These are phyloP conservation scores for Cyberlindnera euphorbiiphila DNA, from an alignment of 805 yeast species.

Conservation along the genomic window DNA sequence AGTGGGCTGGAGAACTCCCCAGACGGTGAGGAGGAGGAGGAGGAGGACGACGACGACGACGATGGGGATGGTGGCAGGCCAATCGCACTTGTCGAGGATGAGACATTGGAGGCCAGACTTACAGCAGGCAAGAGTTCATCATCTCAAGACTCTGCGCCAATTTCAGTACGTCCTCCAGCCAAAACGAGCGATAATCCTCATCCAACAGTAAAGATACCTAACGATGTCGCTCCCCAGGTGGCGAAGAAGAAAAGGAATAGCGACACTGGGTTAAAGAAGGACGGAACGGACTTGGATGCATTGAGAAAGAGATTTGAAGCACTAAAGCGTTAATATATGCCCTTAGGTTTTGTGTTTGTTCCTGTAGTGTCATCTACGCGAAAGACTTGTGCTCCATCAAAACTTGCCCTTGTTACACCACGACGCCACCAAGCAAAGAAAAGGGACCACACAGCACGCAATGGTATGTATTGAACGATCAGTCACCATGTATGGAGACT, in stretches of 20 bases:
- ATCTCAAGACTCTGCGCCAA: no score
- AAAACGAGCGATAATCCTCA: conserved; percentile 38
- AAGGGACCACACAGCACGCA: no score
- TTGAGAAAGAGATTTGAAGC: conserved; percentile 76
- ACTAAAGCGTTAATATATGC: conserved; percentile 45
- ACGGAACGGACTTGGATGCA: conserved; percentile 55
- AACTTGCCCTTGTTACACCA: no score
- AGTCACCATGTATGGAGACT: background rate
- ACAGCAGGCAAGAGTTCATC: conserved; percentile 21
- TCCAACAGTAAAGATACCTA: conserved; percentile 37
- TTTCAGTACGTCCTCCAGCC: conserved; percentile 39
- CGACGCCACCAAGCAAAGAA: no score
- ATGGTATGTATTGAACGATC: no score
- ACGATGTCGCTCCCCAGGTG: conserved; percentile 37
- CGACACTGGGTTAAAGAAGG: conserved; percentile 24
- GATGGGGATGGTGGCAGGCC: conserved; percentile 33
- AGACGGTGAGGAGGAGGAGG: conserved; percentile 10
- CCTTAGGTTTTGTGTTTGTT: no score
- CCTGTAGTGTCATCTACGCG: no score
- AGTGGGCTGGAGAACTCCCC: conserved; percentile 43
- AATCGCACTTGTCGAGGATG: conserved; percentile 31
- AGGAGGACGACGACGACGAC: conserved; percentile 27
- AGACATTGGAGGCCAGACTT: conserved; percentile 21
- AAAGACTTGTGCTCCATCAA: no score
- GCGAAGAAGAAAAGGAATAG: conserved; percentile 25